Conservation (phyloP, 257 asterid genomes). For the Solanum sparsipilum region DNA sequence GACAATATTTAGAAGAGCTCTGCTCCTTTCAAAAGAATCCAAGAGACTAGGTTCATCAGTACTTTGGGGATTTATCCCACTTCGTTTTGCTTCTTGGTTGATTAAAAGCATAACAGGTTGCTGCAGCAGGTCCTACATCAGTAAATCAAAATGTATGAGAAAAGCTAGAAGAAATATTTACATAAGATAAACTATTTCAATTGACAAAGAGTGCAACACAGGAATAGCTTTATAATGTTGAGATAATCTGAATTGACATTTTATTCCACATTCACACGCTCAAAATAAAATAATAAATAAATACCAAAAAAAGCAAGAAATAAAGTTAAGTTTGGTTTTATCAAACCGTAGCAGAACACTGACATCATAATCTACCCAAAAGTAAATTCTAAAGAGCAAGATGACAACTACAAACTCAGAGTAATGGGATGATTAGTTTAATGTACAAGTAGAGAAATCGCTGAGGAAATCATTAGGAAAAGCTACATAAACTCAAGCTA, state of each 20-base stretch:
- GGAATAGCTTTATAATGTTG: neutral
- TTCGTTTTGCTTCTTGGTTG: slow-evolving; percentile 38
- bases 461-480: neutral
- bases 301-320: neutral
- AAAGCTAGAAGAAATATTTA: neutral
- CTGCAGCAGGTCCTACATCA: slow-evolving; percentile 56
- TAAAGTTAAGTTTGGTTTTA: neutral
- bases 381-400: neutral
- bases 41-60: slow-evolving; percentile 16
- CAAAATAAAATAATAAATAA: neutral
- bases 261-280: neutral
- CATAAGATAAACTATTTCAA: neutral
- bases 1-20: slow-evolving; percentile 32
- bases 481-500: neutral
- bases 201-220: neutral
- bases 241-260: neutral
- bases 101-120: slow-evolving; percentile 65
- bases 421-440: neutral
- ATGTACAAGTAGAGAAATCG: neutral
- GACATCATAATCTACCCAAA: neutral
- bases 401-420: neutral
- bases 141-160: neutral
- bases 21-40: slow-evolving; percentile 40
- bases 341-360: neutral
- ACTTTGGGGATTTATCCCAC: slow-evolving; percentile 20